A percentile compares a stretch with the other conserved stretches of the same genome.
These are phyloP conservation scores for Bryopsis sp. DNA, from an alignment of 139 green algal species.

Conservation along the genomic window DNA sequence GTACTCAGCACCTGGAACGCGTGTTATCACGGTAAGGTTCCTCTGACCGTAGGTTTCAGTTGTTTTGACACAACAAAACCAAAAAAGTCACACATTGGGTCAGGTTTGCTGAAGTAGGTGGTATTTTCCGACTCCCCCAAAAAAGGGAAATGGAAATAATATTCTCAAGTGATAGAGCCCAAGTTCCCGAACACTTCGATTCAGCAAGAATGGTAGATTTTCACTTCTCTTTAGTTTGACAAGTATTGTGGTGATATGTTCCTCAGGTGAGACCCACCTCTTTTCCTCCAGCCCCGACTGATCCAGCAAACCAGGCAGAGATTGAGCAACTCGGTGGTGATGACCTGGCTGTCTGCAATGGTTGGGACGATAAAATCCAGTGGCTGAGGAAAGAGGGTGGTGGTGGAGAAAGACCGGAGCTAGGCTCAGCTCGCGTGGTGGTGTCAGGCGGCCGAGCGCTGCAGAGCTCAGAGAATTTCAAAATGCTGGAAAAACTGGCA, in stretches of 20 bases:
- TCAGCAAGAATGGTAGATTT: too few relatives aligned
- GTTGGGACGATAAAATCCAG: slow-evolving; percentile 5
- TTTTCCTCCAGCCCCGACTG: slow-evolving; percentile 36
- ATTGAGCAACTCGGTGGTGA: slow-evolving; percentile 36
- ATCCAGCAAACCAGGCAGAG: slow-evolving; percentile 15
- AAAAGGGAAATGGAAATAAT: too few relatives aligned
- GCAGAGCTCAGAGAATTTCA: slow-evolving; percentile 76
- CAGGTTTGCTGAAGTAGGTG: too few relatives aligned
- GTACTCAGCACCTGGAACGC: slow-evolving; percentile 20
- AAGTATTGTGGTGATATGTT: too few relatives aligned
- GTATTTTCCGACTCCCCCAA: too few relatives aligned
- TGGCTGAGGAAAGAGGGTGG: slow-evolving; percentile 52
- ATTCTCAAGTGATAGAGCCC: too few relatives aligned
- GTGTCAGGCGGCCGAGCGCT: slow-evolving; percentile 76
- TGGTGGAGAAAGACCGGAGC: slow-evolving; percentile 55
- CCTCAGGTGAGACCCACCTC: slow-evolving; percentile 61
- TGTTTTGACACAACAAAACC: too few relatives aligned
- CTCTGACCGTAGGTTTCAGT: too few relatives aligned
- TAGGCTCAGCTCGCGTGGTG: slow-evolving; percentile 58
- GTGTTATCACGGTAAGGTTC: slow-evolving; percentile 61
- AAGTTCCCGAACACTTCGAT: too few relatives aligned
- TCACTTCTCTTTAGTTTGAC: too few relatives aligned
- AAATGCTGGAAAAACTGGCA: slow-evolving; percentile 69
- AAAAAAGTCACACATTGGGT: too few relatives aligned
- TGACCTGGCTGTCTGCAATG: slow-evolving; percentile 31